Evolutionary conservation across 768 basidiomycete species (phyloP), one percentile per base, ranked within the genome.

Genomic region (Atractiella rhizophila): DNA sequence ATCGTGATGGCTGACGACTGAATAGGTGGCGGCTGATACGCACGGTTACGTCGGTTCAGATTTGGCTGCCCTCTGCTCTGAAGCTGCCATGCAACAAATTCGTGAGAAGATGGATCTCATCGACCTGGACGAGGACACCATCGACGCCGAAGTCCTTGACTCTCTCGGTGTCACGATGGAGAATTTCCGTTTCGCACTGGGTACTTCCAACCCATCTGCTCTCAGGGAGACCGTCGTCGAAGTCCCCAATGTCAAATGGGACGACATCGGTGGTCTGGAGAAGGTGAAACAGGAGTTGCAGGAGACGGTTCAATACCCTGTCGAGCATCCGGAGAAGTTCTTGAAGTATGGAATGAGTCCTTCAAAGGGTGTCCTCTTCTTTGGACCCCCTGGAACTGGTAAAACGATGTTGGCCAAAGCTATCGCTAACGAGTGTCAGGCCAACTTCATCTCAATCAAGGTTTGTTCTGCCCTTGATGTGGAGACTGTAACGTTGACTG

Each of bases 271-370:
- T 72, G 91, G 91, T 64, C 71, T 98, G 63, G 86, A 91, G 45
- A 96, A 96, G 63, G 91, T 98, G 76, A 96, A 98, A 66, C 73
- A 71, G 63, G 91, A 98, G 63, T 68, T 98, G 40, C 91, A 98
- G 59, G 91, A 98, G 64, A 98, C 91, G 10, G 88, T 98, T 1
- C 88, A 96, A 58, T 98, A 98, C 66, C 91, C 91, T 39, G 91
- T 96, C 60, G 91, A 98, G 62, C 91, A 96, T 58, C 91, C 91
- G 46, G 91, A 98, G 60, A 98, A 98, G 66, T 98, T 96, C 83
- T 68, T 98, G 76, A 98, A 98, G 67, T 98, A 98, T 56, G 91
- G 91, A 51, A 96, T 98, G 91, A 83, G 82, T 21, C 88, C 91
- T 4, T 88, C 83, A 26, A 96, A 96, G 66, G 91, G 91, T 73